Base-by-base conservation (phyloP, 208 protist species). In the Strigomonas culicis region DNA sequence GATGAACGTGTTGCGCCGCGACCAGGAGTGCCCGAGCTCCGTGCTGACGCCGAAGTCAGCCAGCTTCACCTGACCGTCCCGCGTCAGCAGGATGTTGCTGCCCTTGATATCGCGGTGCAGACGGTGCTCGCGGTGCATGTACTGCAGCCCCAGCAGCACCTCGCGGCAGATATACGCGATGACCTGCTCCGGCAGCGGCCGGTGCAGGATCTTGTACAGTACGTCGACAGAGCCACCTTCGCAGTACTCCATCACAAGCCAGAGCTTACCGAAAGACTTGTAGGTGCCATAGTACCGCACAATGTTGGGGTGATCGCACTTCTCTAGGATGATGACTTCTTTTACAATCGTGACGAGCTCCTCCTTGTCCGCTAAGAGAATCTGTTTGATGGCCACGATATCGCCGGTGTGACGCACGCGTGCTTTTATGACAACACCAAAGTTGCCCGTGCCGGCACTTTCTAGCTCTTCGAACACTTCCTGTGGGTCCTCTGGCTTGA, bases 381-480 rank as follows among this genome's bases (percentile, higher is more conserved):
- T 86, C 50, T 92, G 79, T 67, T 98, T 98, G 22, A 97, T 84
- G 4, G 94, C 94, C 0, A 94, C 84, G 50, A 94, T 80, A 30
- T 88, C 75, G 27, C 78, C 74, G 4, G 86, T 97, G 21, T 79
- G 63, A 10, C 75, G 69, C 55, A 94, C 82, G 59, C 70, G 76
- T 0, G 97, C 98, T 69, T 99, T 99, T 70, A 98, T 97, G 15
- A 99, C 98, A 27, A 97, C 91, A 27, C 98, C 98, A 63, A 98
- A 99, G 59, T 98, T 98, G 30, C 98, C 98, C 49, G 97, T 67
- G 32, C 92, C 92, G 50, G 92, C 78, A 41, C 66, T 90, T 34
- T 92, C 88, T 1, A 94, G 43, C 51, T 86, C 80, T 59, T 93
- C 87, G 49, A 93, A 96, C 19, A 92, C 50, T 30, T 92, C 81